Conservation (phyloP, 2,329 filamentous ascomycete species). For the Aureobasidium pullulans region DNA sequence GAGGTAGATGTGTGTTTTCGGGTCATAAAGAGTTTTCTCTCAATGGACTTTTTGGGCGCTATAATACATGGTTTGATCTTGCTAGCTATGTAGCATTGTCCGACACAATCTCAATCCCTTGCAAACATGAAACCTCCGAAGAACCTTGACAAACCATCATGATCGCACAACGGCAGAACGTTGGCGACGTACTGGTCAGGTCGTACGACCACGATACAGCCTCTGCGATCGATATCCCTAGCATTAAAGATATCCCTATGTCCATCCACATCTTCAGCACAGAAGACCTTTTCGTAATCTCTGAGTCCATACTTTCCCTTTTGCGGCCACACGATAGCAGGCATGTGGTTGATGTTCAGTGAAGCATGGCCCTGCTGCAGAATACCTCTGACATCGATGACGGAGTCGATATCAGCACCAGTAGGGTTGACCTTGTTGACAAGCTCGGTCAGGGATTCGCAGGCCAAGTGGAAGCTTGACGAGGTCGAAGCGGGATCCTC, state of each 20-base stretch:
- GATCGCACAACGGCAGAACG: slow-evolving; percentile 23
- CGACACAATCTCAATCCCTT: neutral
- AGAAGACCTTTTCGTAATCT: slow-evolving; percentile 37
- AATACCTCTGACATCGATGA: slow-evolving; percentile 47
- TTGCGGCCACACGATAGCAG: slow-evolving; percentile 37
- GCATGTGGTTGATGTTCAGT: slow-evolving; percentile 23
- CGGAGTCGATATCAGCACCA: slow-evolving; percentile 33
- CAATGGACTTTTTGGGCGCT: neutral
- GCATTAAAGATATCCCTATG: slow-evolving; percentile 43
- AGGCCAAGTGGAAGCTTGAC: neutral
- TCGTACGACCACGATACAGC: slow-evolving; percentile 53
- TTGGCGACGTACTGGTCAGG: slow-evolving; percentile 59
- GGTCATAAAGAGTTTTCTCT: neutral
- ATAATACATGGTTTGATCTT: neutral
- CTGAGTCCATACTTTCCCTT: slow-evolving; percentile 29
- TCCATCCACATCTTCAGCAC: slow-evolving; percentile 37
- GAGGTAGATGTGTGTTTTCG: neutral
- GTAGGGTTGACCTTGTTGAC: slow-evolving; percentile 31
- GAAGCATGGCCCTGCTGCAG: slow-evolving; percentile 23
- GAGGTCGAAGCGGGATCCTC: slow-evolving; percentile 8
- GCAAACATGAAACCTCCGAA: slow-evolving; percentile 22
- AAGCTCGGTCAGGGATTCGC: slow-evolving; percentile 15
- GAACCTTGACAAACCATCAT: slow-evolving; percentile 20
- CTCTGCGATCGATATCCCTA: slow-evolving; percentile 51
- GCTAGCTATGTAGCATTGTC: neutral